Conservation (phyloP, 179 eudicot species). For the Kewa caespitosa region DNA sequence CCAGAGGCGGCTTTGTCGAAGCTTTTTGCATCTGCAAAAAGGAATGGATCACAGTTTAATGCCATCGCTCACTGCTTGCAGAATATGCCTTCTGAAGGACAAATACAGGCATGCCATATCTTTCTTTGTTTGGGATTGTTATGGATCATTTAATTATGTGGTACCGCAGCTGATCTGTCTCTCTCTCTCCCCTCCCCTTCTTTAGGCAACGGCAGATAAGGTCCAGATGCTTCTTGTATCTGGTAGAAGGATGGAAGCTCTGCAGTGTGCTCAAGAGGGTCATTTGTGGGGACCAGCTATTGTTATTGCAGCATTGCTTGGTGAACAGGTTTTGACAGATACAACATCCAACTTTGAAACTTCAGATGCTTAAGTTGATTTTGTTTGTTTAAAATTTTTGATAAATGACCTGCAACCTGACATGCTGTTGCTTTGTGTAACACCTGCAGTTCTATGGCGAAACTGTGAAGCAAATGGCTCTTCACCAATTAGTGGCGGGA, state of each 20-base stretch:
- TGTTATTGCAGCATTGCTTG: conserved; percentile 58
- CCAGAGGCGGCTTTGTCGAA: conserved; percentile 80
- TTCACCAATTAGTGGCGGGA: conserved; percentile 66
- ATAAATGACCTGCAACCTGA: conserved; percentile 4
- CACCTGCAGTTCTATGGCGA: conserved; percentile 65
- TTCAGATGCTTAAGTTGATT: not conserved
- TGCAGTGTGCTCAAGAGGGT: conserved; percentile 46
- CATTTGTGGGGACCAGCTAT: conserved; percentile 43
- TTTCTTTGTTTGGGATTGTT: not conserved
- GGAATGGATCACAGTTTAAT: conserved; percentile 20
- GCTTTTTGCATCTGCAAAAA: conserved; percentile 35
- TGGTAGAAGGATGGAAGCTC: conserved; percentile 42
- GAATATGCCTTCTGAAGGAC: conserved; percentile 36
- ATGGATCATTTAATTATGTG: not conserved
- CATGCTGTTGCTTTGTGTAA: not conserved
- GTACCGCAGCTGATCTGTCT: conserved; percentile 10
- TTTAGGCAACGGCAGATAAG: conserved; percentile 52
- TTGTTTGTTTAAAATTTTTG: not conserved
- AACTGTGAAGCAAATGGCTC: conserved; percentile 81
- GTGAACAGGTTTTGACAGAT: conserved; percentile 52
- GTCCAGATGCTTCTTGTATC: conserved; percentile 63
- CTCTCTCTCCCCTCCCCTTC: no score
- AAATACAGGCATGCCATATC: conserved; percentile 30
- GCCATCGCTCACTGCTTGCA: conserved; percentile 46
- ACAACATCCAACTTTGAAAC: not conserved